A percentile compares a stretch with the other conserved stretches of the same genome.
Evolutionary conservation across 345 rosid genomes (phyloP).

Genomic region (Triadica sebifera): DNA sequence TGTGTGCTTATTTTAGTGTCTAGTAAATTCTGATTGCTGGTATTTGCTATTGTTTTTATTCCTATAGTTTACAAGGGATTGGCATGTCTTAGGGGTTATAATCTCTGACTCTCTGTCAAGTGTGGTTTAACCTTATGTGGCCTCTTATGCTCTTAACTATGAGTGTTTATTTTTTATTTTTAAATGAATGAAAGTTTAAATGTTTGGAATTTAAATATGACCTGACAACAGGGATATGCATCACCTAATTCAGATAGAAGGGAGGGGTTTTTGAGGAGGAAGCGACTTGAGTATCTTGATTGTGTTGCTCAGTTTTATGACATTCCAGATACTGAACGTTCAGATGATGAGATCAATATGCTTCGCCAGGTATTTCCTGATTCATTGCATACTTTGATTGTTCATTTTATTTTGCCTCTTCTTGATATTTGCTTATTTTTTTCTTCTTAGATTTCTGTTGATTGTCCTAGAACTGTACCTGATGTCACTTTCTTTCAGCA

Average conservation of each 20-base stretch:
- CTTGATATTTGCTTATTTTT: constrained; percentile 18
- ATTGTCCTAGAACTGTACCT: constrained; percentile 98
- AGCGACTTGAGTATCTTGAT: constrained; percentile 90
- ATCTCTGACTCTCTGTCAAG: not conserved
- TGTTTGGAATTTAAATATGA: constrained; percentile 56
- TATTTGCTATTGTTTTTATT: not conserved
- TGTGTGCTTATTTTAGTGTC: not conserved
- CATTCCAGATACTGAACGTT: constrained; percentile 92
- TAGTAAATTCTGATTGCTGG: not conserved
- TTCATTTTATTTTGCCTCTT: not conserved
- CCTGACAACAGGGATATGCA: constrained; percentile 99
- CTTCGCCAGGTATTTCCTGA: constrained; percentile 75
- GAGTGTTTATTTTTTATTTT: not conserved
- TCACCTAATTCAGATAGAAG: constrained; percentile 99
- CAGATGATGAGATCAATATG: constrained; percentile 96
- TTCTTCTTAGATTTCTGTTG: constrained; percentile 79
- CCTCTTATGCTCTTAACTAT: not conserved
- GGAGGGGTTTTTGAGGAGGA: constrained; percentile 85
- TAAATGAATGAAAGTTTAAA: constrained; percentile 11
- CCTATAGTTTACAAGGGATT: not conserved
- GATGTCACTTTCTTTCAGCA: constrained; percentile 95
- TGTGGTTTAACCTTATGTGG: not conserved
- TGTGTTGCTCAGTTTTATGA: constrained; percentile 93
- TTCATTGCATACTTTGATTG: constrained; percentile 1
- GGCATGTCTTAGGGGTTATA: not conserved